Evolutionary conservation across 768 basidiomycete species (phyloP).

Genomic region (Hericium erinaceus): DNA sequence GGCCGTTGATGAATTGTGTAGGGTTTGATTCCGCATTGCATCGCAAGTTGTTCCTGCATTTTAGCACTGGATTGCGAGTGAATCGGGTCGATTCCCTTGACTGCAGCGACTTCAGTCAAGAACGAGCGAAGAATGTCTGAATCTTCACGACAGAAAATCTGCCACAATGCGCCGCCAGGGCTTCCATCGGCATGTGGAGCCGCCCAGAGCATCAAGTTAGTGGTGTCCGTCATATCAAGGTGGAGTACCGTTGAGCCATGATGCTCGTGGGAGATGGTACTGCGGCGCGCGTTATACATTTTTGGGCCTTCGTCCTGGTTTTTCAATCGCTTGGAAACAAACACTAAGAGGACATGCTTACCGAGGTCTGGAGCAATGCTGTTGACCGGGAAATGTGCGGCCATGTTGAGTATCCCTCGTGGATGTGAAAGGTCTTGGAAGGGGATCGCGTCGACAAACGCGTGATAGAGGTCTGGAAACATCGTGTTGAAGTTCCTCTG

Average conservation of each 20-base stretch:
- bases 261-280: conserved; percentile 52
- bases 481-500: conserved; percentile 73
- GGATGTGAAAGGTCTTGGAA: conserved; percentile 83
- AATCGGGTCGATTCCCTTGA: too few species aligned
- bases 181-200: conserved; percentile 42
- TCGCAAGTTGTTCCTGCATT: conserved; percentile 56
- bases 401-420: conserved; percentile 82
- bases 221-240: conserved; percentile 91
- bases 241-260: conserved; percentile 85
- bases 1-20: conserved; percentile 84
- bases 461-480: conserved; percentile 79
- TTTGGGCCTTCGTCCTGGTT: conserved; percentile 56
- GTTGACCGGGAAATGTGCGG: conserved; percentile 82
- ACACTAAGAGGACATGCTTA: conserved; percentile 21
- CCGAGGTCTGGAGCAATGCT: conserved; percentile 73
- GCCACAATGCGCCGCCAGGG: conserved; percentile 83
- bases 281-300: conserved; percentile 88
- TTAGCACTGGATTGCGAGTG: too few species aligned
- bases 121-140: conserved; percentile 67
- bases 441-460: conserved; percentile 79
- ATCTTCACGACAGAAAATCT: conserved; percentile 77
- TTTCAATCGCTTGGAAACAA: background rate
- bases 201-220: conserved; percentile 84
- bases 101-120: too few species aligned
- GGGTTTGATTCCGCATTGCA: conserved; percentile 60